phyloP scores from a whole-genome alignment of 768 basidiomycete genomes.

The Tulasnella calospora region DNA sequence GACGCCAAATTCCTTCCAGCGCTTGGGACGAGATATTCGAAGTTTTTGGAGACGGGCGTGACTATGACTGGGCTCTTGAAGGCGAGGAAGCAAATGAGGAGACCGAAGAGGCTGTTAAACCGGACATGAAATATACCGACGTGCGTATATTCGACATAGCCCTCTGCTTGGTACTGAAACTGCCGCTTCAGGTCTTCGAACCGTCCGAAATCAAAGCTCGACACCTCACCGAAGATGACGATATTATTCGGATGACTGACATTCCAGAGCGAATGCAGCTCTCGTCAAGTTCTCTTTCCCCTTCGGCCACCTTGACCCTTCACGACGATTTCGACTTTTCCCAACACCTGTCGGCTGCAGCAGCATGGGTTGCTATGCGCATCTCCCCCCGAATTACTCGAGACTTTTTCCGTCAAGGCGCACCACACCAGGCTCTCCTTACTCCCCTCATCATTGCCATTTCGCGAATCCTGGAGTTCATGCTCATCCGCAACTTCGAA shows the following conservation, averaged over 20 bases:
- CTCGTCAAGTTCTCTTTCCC: slow-evolving; percentile 74
- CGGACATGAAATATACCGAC: slow-evolving; percentile 82
- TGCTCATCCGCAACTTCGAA: slow-evolving; percentile 86
- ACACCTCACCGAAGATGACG: slow-evolving; percentile 88
- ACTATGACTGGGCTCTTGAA: slow-evolving; percentile 91
- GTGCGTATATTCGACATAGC: slow-evolving; percentile 44
- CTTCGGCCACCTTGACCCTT: slow-evolving; percentile 54
- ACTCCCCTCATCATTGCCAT: slow-evolving; percentile 73
- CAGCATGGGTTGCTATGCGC: slow-evolving; percentile 81
- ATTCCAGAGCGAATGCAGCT: slow-evolving; percentile 96
- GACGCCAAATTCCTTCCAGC: slow-evolving; percentile 40
- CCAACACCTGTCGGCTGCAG: slow-evolving; percentile 71
- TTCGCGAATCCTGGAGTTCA: slow-evolving; percentile 66
- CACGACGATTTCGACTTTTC: slow-evolving; percentile 57
- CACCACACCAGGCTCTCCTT: slow-evolving; percentile 55
- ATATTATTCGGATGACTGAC: slow-evolving; percentile 86
- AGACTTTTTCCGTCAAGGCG: slow-evolving; percentile 66
- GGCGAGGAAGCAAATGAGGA: slow-evolving; percentile 62
- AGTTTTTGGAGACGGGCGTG: slow-evolving; percentile 93
- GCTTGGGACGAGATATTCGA: slow-evolving; percentile 95
- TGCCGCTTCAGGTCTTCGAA: slow-evolving; percentile 75
- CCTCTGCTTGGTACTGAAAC: slow-evolving; percentile 23
- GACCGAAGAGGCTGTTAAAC: slow-evolving; percentile 53
- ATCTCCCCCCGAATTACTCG: slow-evolving; percentile 65
- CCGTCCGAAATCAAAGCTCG: slow-evolving; percentile 90